Evolutionary conservation across 129 eudicot genomes (phyloP).

Genomic region (Tanacetum coccineum): DNA sequence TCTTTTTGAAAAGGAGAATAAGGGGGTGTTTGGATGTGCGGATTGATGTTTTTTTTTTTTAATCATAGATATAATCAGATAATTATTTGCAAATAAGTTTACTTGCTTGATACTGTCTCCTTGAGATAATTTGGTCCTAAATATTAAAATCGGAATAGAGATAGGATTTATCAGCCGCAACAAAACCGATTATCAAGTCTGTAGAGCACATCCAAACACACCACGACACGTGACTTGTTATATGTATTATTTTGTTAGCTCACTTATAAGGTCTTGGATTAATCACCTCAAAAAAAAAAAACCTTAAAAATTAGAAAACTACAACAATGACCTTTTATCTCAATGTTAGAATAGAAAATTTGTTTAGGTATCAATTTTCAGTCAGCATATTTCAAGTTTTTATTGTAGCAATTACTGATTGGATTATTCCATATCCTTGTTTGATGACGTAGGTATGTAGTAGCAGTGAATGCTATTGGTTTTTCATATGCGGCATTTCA

Average conservation of each 20-base stretch:
- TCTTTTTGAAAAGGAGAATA: not conserved
- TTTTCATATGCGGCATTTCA: conserved; percentile 81
- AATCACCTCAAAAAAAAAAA: too few relatives aligned
- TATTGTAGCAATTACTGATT: conserved; percentile 1
- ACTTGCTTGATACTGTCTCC: not conserved
- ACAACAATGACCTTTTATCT: not conserved
- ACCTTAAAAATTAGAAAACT: too few relatives aligned
- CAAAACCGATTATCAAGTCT: not conserved
- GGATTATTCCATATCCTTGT: not conserved
- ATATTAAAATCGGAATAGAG: not conserved
- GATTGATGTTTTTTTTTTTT: not conserved
- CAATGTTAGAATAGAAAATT: not conserved
- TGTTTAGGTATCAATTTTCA: not conserved
- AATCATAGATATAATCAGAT: not conserved
- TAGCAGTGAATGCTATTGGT: conserved; percentile 62
- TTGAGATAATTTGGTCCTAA: not conserved
- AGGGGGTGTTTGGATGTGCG: conserved; percentile 3
- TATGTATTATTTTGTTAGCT: not conserved
- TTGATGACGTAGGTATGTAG: conserved; percentile 53
- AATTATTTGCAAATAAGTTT: not conserved
- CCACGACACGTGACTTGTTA: not conserved
- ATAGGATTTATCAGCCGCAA: not conserved
- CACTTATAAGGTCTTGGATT: not conserved
- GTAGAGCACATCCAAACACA: not conserved
- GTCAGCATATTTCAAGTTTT: not conserved